Conservation (phyloP, 495 filamentous ascomycete genomes). For the Neurospora hispaniola region DNA sequence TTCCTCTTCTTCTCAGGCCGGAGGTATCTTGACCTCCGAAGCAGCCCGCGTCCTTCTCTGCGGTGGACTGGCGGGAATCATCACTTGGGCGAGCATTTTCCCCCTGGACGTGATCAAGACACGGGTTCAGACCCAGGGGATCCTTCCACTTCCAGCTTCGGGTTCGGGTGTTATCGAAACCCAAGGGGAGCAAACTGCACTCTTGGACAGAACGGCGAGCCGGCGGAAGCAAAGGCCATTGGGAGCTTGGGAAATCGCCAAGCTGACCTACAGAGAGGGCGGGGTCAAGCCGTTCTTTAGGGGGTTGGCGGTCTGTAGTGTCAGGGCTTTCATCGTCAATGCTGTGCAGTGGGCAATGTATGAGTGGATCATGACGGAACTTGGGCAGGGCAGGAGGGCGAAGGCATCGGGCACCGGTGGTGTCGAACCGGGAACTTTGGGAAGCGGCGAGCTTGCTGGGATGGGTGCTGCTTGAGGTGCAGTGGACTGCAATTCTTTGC, state of each 20-base stretch:
- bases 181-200: slow-evolving; percentile 19
- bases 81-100: slow-evolving; percentile 79
- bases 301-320: slow-evolving; percentile 67
- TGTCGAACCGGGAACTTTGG: background rate
- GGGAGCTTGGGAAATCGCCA: slow-evolving; percentile 52
- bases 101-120: slow-evolving; percentile 88
- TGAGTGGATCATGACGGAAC: slow-evolving; percentile 63
- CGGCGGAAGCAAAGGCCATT: slow-evolving; percentile 19
- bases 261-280: slow-evolving; percentile 50
- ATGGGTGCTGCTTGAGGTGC: background rate
- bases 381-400: slow-evolving; percentile 22
- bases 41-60: slow-evolving; percentile 62
- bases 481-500: background rate
- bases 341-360: slow-evolving; percentile 75
- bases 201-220: slow-evolving; percentile 10
- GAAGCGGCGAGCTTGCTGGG: background rate
- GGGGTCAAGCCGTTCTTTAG: slow-evolving; percentile 63
- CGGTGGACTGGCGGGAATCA: slow-evolving; percentile 73
- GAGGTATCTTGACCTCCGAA: slow-evolving; percentile 25
- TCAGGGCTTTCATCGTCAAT: slow-evolving; percentile 80
- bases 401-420: background rate
- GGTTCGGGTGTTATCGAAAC: background rate
- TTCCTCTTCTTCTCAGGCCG: background rate
- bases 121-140: slow-evolving; percentile 57
- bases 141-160: background rate